A percentile compares a stretch with the other conserved stretches of the same genome.
These are phyloP conservation scores for Dalechampia spathulata DNA, from an alignment of 441 rosid genomes.

Conservation along the genomic window DNA sequence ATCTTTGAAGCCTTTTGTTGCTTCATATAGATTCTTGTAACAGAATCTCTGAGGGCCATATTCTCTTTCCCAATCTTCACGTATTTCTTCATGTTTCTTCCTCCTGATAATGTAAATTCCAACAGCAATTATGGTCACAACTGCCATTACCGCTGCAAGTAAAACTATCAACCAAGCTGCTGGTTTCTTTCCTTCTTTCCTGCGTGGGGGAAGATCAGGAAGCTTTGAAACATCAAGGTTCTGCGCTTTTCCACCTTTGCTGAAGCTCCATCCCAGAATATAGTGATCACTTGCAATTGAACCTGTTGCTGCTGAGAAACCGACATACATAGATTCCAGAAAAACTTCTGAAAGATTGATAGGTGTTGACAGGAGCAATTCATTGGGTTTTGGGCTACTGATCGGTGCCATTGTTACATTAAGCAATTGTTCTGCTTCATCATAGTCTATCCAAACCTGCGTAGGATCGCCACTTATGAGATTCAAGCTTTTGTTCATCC, in stretches of 20 bases:
- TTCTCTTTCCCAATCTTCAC: slow-evolving; percentile 28
- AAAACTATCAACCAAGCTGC: slow-evolving; percentile 5
- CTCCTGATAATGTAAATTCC: slow-evolving; percentile 12
- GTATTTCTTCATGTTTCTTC: slow-evolving; percentile 16
- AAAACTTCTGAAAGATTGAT: no score
- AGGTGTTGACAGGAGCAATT: slow-evolving; percentile 52
- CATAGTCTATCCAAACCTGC: slow-evolving; percentile 53
- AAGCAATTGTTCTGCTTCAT: slow-evolving; percentile 19
- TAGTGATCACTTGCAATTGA: slow-evolving; percentile 27
- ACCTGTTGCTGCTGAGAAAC: slow-evolving; percentile 50
- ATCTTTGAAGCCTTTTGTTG: slow-evolving; percentile 28
- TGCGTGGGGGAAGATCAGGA: slow-evolving; percentile 24
- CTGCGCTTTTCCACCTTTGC: slow-evolving; percentile 19
- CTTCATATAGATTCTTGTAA: slow-evolving; percentile 22
- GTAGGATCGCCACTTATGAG: slow-evolving; percentile 30
- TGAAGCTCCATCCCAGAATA: slow-evolving; percentile 58
- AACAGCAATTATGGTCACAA: slow-evolving; percentile 1
- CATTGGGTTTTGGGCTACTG: slow-evolving; percentile 18
- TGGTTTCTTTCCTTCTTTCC: slow-evolving; percentile 14
- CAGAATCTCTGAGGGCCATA: slow-evolving; percentile 24
- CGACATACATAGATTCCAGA: no score
- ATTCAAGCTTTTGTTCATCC: slow-evolving; percentile 20
- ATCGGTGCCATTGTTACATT: slow-evolving; percentile 46
- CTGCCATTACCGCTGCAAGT: neutral
- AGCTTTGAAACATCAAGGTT: slow-evolving; percentile 24